Conservation (phyloP, 345 rosid species). For the Eucalyptus curtisii region DNA sequence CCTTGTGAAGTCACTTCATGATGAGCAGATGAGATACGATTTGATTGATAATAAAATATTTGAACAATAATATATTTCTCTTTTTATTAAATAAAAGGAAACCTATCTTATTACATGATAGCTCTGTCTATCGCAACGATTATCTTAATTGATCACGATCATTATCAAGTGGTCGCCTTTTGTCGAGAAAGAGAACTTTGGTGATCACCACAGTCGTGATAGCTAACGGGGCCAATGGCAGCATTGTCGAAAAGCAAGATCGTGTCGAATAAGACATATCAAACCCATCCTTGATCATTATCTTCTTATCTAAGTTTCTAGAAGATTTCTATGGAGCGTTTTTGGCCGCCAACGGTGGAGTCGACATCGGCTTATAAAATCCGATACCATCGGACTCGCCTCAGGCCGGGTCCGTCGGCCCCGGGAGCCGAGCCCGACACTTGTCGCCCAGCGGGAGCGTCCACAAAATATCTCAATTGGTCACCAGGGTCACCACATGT, state of each 20-base stretch:
- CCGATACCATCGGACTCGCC: not conserved
- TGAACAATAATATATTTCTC: not conserved
- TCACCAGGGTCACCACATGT: not conserved
- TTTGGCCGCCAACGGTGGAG: not conserved
- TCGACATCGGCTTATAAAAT: not conserved
- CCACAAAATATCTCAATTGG: not conserved
- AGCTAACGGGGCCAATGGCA: not conserved
- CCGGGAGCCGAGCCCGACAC: not conserved
- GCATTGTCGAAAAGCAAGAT: not conserved
- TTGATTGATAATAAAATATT: not conserved
- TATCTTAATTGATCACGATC: rapidly evolving
- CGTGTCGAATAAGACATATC: rapidly evolving
- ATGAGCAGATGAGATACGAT: not conserved
- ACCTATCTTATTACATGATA: rapidly evolving
- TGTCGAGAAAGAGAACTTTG: not conserved
- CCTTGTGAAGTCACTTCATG: not conserved
- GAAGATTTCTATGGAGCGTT: not conserved
- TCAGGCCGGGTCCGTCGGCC: not conserved
- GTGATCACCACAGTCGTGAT: not conserved
- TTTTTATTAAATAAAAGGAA: not conserved
- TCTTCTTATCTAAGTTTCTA: not conserved
- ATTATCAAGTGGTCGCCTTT: not conserved
- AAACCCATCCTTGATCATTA: not conserved
- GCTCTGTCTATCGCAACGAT: not conserved
- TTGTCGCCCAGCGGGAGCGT: not conserved